Base-by-base conservation (phyloP, 495 filamentous ascomycete genomes). In the Bryoglossum gracile region DNA sequence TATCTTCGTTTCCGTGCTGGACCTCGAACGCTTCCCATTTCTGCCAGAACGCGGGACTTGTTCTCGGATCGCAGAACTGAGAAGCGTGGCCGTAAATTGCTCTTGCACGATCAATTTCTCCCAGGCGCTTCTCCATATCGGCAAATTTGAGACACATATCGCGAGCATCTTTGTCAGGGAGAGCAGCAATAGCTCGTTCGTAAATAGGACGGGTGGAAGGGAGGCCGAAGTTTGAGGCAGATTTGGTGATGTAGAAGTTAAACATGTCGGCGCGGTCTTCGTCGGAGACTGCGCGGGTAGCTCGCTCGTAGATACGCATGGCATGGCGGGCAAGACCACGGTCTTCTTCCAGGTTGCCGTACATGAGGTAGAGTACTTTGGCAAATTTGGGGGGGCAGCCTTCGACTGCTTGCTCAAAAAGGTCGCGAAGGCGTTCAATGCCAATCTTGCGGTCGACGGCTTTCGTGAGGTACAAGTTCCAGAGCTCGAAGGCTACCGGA, bases 121-220 rank as follows among this genome's bases (percentile, higher is more conserved):
- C 92, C 0, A 99, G 80, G 16, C 92, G 66, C 57, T 94, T 79
- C 73, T 99, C 92, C 94, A 97, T 97, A 63, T 99, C 92, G 8
- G 92, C 94, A 54, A 96, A 99, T 62, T 96, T 97, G 60, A 97
- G 80, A 67, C 94, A 97, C 94, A 97, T 99, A 55, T 94, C 87
- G 59, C 86, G 84, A 4, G 92, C 92, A 68, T 97, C 92, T 58
- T 80, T 83, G 64, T 99, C 94, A 0, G 94, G 92, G 22, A 99
- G 72, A 19, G 89, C 84, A 4, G 84, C 82, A 45, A 99, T 94
- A 16, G 91, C 90, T 37, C 89, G 82, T 67, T 97, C 92, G 70
- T 99, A 99, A 63, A 99, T 97, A 0, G 87, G 82, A 28, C 92
- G 75, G n/a, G 92, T 95, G 5, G 92, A 97, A 1, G 92, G 86